phyloP scores from a whole-genome alignment of 768 basidiomycete genomes.

The Tephrocybe sp. region DNA sequence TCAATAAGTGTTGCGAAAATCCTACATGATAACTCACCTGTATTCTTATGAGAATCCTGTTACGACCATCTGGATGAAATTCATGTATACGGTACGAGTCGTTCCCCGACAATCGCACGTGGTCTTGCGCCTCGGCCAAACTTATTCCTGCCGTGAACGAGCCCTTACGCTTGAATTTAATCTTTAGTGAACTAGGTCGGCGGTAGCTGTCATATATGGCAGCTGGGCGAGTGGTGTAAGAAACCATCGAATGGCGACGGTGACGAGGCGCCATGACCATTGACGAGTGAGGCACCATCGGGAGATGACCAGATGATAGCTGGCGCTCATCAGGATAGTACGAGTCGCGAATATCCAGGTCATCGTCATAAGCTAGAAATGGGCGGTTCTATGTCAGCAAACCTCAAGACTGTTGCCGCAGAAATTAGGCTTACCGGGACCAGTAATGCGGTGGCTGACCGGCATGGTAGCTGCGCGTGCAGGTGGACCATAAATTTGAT shows the following conservation, averaged over 20 bases:
- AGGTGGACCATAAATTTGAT: conserved; percentile 46
- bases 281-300: conserved; percentile 29
- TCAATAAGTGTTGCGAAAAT: background rate
- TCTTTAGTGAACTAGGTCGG: conserved; percentile 46
- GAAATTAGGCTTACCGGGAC: conserved; percentile 36
- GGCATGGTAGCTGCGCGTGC: conserved; percentile 31
- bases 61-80: conserved; percentile 60
- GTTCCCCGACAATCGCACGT: conserved; percentile 57
- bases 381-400: background rate
- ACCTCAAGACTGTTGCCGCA: conserved; percentile 6
- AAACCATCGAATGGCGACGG: conserved; percentile 54
- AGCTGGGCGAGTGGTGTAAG: conserved; percentile 37
- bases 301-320: conserved; percentile 36
- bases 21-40: conserved; percentile 50
- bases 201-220: conserved; percentile 44
- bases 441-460: conserved; percentile 38
- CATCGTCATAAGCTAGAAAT: conserved; percentile 57
- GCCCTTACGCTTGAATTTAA: conserved; percentile 78
- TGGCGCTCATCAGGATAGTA: conserved; percentile 52
- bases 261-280: conserved; percentile 34
- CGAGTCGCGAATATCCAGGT: conserved; percentile 44
- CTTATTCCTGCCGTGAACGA: conserved; percentile 63
- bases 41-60: conserved; percentile 61
- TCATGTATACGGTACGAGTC: conserved; percentile 66
- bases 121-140: conserved; percentile 68